A percentile compares a stretch with the other conserved stretches of the same genome.
Evolutionary conservation across 306 rosid species (phyloP).

Genomic region (Cicer cuneatum): DNA sequence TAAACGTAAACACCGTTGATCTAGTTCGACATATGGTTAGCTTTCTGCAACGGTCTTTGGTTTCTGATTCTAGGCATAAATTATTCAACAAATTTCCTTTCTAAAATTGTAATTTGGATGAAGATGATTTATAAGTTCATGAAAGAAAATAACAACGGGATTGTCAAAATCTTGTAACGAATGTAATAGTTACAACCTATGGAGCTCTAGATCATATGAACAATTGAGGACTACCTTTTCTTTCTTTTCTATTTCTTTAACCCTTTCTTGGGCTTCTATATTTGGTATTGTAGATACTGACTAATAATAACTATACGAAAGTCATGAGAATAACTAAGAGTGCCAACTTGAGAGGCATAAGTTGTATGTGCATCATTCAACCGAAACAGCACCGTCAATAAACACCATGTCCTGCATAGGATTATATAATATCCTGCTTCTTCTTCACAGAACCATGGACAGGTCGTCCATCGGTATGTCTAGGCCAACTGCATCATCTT

Average conservation of each 20-base stretch:
- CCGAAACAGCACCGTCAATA: conserved; percentile 52
- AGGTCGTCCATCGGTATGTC: conserved; percentile 95
- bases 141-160: conserved; percentile 1
- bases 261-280: conserved; percentile 46
- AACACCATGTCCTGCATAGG: conserved; percentile 49
- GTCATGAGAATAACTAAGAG: conserved; percentile 77
- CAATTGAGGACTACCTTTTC: conserved; percentile 51
- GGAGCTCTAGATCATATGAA: conserved; percentile 46
- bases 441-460: conserved; percentile 64
- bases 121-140: conserved; percentile 3
- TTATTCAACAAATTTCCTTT: background rate
- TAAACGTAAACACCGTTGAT: background rate
- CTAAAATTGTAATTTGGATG: background rate
- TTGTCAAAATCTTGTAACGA: conserved; percentile 45
- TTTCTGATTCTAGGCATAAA: background rate
- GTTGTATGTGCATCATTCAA: conserved; percentile 63
- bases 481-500: conserved; percentile 61
- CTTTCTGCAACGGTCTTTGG: background rate
- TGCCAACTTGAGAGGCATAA: conserved; percentile 64
- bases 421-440: conserved; percentile 53
- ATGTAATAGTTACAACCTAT: conserved; percentile 43
- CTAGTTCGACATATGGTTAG: background rate
- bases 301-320: conserved; percentile 54
- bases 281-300: conserved; percentile 46
- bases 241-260: conserved; percentile 43